Conservation (phyloP, 257 asterid genomes). For the Salvia miltiorrhiza region DNA sequence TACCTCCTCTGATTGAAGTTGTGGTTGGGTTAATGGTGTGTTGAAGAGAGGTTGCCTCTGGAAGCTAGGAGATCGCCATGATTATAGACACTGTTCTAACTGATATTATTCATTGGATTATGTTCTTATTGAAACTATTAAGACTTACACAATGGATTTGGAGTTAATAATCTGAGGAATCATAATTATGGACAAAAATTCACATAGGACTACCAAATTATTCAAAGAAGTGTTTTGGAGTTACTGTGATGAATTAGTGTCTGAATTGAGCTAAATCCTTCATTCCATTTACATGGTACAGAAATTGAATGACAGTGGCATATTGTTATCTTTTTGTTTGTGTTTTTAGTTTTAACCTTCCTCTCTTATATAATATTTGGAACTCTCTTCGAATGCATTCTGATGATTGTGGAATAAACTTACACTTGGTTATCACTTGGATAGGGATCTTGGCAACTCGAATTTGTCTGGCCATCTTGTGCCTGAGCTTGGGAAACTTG, state of each 20-base stretch:
- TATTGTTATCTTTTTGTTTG: neutral
- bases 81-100: neutral
- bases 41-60: neutral
- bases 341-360: neutral
- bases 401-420: slow-evolving; percentile 12
- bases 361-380: neutral
- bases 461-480: slow-evolving; percentile 68
- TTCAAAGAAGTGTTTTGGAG: neutral
- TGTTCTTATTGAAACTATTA: neutral
- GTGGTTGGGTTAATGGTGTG: neutral
- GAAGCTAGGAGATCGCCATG: slow-evolving; percentile 4
- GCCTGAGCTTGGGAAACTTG: slow-evolving; percentile 72
- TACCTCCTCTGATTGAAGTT: neutral
- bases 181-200: neutral
- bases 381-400: slow-evolving; percentile 3
- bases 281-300: neutral
- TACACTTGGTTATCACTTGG: slow-evolving; percentile 12
- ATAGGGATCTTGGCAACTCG: slow-evolving; percentile 81
- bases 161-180: neutral
- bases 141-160: neutral
- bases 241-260: neutral
- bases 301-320: neutral
- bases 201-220: neutral
- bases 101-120: slow-evolving; percentile 2
- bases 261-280: neutral